These are phyloP conservation scores for Rosa rugosa DNA, from an alignment of 306 rosid species.

Conservation along the genomic window DNA sequence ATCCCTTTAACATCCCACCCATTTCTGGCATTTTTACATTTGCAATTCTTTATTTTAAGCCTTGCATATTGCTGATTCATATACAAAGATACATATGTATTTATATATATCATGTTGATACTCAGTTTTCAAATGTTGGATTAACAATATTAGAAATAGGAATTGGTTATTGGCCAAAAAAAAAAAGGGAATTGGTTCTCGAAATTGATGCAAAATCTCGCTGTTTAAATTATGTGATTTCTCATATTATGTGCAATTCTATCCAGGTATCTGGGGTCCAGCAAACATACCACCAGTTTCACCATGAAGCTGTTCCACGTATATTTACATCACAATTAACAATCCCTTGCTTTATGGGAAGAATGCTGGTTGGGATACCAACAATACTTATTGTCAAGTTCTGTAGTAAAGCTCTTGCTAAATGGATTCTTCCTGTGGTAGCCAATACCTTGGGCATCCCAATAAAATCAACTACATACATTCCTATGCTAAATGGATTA, in stretches of 20 bases:
- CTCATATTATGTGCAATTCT: conserved; percentile 3
- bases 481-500: conserved; percentile 54
- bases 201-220: not conserved
- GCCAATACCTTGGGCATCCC: conserved; percentile 81
- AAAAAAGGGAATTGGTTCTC: not conserved
- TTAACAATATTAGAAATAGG: not conserved
- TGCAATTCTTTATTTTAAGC: conserved; percentile 8
- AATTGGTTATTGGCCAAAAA: too few relatives aligned
- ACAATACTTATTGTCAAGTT: conserved; percentile 79
- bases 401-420: conserved; percentile 89
- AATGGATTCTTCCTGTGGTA: conserved; percentile 80
- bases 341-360: conserved; percentile 53
- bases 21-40: conserved; percentile 9
- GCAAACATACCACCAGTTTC: conserved; percentile 92
- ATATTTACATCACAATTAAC: conserved; percentile 61
- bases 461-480: conserved; percentile 69
- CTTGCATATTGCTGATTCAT: not conserved
- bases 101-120: not conserved
- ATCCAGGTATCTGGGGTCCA: conserved; percentile 85
- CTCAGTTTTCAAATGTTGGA: not conserved
- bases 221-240: not conserved
- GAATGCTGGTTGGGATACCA: conserved; percentile 80
- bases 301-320: conserved; percentile 63
- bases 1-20: conserved; percentile 16
- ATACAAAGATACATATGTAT: not conserved